These are phyloP conservation scores for Wallacemonas sp. DNA, from an alignment of 208 protist species.

Conservation along the genomic window DNA sequence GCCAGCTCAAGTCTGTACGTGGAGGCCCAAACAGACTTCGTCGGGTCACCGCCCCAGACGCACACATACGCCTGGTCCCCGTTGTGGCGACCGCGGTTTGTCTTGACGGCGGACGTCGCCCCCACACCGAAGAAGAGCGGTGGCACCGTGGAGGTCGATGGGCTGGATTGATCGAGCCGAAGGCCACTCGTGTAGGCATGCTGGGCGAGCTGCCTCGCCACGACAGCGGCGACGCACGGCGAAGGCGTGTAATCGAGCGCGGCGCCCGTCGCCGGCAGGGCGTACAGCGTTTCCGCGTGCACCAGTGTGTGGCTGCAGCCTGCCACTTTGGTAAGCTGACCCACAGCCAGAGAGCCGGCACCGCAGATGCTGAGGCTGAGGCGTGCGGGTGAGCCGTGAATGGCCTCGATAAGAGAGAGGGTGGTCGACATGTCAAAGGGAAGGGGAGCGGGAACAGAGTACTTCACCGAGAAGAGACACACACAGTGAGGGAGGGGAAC, in stretches of 20 bases:
- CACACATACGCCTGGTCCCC: constrained; percentile 44
- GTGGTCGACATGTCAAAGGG: not conserved
- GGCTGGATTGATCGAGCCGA: not conserved
- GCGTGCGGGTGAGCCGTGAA: constrained; percentile 34
- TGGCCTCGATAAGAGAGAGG: constrained; percentile 24
- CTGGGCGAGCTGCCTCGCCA: constrained; percentile 57
- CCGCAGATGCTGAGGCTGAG: constrained; percentile 49
- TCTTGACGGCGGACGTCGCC: constrained; percentile 53
- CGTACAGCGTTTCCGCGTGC: constrained; percentile 43
- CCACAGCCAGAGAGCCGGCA: constrained; percentile 36
- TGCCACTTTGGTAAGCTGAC: constrained; percentile 37
- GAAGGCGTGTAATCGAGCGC: constrained; percentile 50
- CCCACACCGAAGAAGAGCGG: constrained; percentile 46
- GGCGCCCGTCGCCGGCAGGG: constrained; percentile 10
- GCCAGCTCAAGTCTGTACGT: constrained; percentile 35
- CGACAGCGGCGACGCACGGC: constrained; percentile 20
- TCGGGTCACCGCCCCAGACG: constrained; percentile 31
- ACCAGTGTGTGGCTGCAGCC: constrained; percentile 64
- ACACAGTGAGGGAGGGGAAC: too few relatives aligned
- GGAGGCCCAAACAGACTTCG: not conserved
- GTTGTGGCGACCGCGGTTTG: constrained; percentile 23
- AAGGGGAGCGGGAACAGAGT: not conserved
- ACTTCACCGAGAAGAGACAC: not conserved
- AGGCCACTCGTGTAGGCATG: constrained; percentile 38
- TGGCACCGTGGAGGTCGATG: not conserved